Base-by-base conservation (phyloP, 2,329 filamentous ascomycete species). In the Xylaria sp. region DNA sequence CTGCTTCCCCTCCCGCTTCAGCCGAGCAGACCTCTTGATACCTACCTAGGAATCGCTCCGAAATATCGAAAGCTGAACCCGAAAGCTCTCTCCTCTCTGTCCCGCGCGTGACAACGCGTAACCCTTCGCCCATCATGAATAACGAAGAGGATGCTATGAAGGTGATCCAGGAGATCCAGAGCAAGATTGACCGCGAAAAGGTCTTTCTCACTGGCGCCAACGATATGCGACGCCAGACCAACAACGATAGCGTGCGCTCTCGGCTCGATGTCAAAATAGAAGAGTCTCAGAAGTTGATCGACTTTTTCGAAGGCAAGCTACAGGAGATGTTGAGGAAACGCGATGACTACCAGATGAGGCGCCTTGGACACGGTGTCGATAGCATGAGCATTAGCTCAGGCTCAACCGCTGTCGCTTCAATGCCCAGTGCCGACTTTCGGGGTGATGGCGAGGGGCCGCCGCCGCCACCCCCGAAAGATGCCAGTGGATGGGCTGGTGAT, bases 131-230 rank as follows among this genome's bases (percentile, higher is more conserved):
- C 72, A 63, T 21, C 67, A 73, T 73, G 71, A 69, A 69, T 12
- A 60, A 58, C 65, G 69, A 73, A 35, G 71, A 73, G 6, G 71
- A 73, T 35, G 51, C 65, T 25, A 59, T 54, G 64, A 71, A 69
- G 63, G 63, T 60, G 48, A 70, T 73, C n/a, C 60, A 65, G 29
- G 92, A 93, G 81, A 94, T 99, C 84, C 90, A 92, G 84, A 92
- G 91, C 85, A 98, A 99, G 91, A 98, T 99, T 82, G 93, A 98
- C 86, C 91, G 95, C 81, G 96, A 99, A 84, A 95, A 94, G 86
- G 92, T 92, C 77, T 90, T 98, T 78, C 96, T 99, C 86, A 92
- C 92, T 81, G 95, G 93, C 77, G 95, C 95, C 75, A 96, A 93
- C 83, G 90, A 92, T 76, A 97, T 99, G 94, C 92, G 94, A 82